Evolutionary conservation across 192 early-diverging fungal genomes (phyloP), one percentile per base, ranked within the genome.

Genomic region (Dimargaris xerosporica): DNA sequence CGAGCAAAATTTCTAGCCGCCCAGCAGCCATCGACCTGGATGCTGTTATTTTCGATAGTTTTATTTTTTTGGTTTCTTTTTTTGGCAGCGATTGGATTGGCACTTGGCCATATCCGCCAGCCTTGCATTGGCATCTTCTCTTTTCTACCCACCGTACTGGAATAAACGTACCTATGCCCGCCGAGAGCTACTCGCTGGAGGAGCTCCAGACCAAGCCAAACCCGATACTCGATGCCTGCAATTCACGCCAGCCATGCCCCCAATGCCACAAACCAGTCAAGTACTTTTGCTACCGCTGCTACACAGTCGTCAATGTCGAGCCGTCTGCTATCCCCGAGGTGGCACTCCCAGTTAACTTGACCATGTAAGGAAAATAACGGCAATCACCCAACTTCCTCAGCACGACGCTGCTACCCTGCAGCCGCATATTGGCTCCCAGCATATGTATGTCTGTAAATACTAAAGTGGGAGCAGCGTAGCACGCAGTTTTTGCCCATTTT

Each of bases 261-360:
- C 53, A 63, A 21, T 90, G 90, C 64, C 71, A 80, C 51, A 85
- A 79, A 64, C 74, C 72, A 45, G 74, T 79, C 39, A 83, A 83
- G 59, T 82, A 82, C 45, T 90, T 83, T 62, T 92, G 90, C 68
- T 83, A 85, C 67, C 65, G 76, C 34, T 92, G 90, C 69, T 77
- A 71, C 63, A 62, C 66, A 53, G 72, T 81, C 1, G 76, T 87
- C 10, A 71, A 53, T 69, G 69, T 62, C 67, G 67, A 55, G 67
- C 65, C 44, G 52, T 65, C 73, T 61, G 66, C 65, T 9, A 60
- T 89, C 2, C 90, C 88, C 13, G 69, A 67, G 42, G 72, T 91
- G 0, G 66, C 76, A 16, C 73, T 93, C 16, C 91, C 91, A 0
- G 77, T 90, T 43, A 75, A 77, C 44, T 70, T 93, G 50, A 78